A percentile compares a stretch with the other conserved stretches of the same genome.
Evolutionary conservation across 257 asterid genomes (phyloP).

Genomic region (Solanum gandarillasii): DNA sequence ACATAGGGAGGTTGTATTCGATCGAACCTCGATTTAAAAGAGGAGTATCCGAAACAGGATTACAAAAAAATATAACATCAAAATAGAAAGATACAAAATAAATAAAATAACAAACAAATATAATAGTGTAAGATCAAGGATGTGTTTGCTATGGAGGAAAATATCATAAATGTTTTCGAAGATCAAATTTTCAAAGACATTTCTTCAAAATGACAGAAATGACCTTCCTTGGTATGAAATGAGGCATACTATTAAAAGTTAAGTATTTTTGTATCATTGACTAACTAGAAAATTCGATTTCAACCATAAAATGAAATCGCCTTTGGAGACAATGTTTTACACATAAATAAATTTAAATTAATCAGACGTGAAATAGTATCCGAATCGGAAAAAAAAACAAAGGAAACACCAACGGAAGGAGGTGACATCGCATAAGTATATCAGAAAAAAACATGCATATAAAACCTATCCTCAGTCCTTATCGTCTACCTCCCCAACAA

Average conservation of each 20-base stretch:
- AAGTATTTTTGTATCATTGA: background rate
- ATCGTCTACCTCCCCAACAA: background rate
- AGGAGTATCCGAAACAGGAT: accelerated
- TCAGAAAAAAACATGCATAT: background rate
- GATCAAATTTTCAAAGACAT: too few relatives aligned
- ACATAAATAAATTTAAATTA: background rate
- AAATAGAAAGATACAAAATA: too few relatives aligned
- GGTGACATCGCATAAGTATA: background rate
- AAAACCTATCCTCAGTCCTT: background rate
- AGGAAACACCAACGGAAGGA: background rate
- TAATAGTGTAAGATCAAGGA: background rate
- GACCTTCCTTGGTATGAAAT: background rate
- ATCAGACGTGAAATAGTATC: background rate
- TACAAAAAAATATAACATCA: too few relatives aligned
- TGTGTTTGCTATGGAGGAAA: background rate
- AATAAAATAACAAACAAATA: background rate
- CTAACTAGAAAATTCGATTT: background rate
- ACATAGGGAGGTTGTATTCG: too few relatives aligned
- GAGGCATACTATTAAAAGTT: background rate
- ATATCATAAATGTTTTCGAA: background rate
- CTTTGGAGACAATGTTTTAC: background rate
- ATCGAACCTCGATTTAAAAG: background rate
- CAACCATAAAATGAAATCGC: too few relatives aligned
- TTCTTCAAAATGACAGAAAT: background rate
- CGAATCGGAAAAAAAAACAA: background rate